phyloP scores from a whole-genome alignment of 2,329 filamentous ascomycete genomes.

The Geosmithia putterillii region DNA sequence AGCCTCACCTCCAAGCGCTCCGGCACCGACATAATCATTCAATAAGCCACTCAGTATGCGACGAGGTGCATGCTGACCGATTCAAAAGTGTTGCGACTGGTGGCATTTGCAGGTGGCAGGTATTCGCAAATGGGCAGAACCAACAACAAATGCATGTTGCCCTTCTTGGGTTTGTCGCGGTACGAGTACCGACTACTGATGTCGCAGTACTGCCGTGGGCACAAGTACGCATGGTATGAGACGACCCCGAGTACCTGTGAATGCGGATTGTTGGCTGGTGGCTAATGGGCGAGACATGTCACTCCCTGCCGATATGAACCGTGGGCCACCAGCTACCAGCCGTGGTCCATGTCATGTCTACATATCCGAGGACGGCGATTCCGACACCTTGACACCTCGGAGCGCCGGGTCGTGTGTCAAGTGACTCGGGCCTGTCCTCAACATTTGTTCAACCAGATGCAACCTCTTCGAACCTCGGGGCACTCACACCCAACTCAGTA shows the following conservation, averaged over 20 bases:
- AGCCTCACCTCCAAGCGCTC: not conserved
- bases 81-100: not conserved
- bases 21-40: too few species aligned
- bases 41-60: too few species aligned
- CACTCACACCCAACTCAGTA: too few species aligned
- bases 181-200: too few species aligned
- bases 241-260: not conserved
- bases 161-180: too few species aligned
- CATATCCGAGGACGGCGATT: not conserved
- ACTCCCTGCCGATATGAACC: not conserved
- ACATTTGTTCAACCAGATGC: not conserved
- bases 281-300: not conserved
- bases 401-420: not conserved
- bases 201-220: not conserved
- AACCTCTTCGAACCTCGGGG: not conserved
- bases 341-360: too few species aligned
- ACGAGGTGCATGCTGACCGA: too few species aligned
- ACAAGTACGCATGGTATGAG: too few species aligned
- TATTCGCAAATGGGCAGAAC: not conserved
- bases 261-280: not conserved
- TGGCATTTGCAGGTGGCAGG: not conserved
- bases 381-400: not conserved
- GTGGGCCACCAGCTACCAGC: too few species aligned
- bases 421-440: too few species aligned
- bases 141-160: not conserved